phyloP scores from a whole-genome alignment of 2,329 filamentous ascomycete genomes.

The Hypoxylon sp. region DNA sequence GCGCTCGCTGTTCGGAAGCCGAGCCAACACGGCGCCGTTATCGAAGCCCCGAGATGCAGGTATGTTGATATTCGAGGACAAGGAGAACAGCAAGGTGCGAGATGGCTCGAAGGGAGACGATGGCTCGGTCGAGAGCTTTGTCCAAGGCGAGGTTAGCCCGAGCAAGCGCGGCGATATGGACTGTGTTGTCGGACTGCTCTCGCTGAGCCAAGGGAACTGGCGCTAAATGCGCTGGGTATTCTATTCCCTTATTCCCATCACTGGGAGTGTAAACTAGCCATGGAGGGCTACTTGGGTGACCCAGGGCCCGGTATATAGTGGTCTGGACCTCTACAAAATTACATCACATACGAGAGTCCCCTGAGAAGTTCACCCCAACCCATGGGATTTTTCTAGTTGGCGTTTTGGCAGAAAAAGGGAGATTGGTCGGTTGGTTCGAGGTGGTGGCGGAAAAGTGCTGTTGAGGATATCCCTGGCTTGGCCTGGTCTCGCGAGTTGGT shows the following conservation, averaged over 20 bases:
- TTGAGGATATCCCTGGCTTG: constrained; percentile 1
- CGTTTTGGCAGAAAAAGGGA: constrained; percentile 14
- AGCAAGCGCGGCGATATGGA: constrained; percentile 86
- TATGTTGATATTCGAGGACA: constrained; percentile 68
- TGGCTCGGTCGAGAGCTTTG: constrained; percentile 77
- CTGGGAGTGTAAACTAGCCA: too few species aligned
- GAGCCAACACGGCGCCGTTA: constrained; percentile 59
- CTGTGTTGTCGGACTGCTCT: constrained; percentile 89
- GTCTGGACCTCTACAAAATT: constrained; percentile 4
- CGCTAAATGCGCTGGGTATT: constrained; percentile 60
- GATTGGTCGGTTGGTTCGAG: constrained; percentile 3
- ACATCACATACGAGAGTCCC: neutral
- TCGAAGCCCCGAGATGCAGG: constrained; percentile 47
- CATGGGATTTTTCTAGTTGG: constrained; percentile 17
- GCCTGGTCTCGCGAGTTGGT: constrained; percentile 8
- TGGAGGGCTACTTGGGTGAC: neutral
- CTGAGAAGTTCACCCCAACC: neutral
- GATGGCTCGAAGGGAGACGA: constrained; percentile 57
- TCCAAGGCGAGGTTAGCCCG: constrained; percentile 74
- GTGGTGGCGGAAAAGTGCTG: constrained; percentile 24
- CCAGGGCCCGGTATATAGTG: neutral
- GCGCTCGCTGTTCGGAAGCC: constrained; percentile 50
- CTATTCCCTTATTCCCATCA: too few species aligned
- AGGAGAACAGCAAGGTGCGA: constrained; percentile 45
- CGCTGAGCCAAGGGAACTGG: constrained; percentile 94